phyloP scores from a whole-genome alignment of 2,329 filamentous ascomycete genomes.

The Chaetomium globosum region DNA sequence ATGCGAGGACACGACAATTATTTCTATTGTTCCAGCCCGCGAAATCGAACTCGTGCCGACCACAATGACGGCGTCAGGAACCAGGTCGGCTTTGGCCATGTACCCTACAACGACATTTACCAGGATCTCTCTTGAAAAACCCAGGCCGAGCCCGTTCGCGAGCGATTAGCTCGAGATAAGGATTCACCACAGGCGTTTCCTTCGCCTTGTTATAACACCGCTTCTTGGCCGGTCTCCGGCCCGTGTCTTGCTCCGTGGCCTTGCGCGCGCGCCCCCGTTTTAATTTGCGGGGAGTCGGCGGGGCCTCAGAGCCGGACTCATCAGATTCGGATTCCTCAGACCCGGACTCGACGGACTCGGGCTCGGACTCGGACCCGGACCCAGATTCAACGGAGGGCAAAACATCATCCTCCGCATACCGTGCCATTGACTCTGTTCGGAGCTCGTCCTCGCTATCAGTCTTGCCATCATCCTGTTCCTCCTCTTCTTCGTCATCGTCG shows the following conservation, averaged over 20 bases:
- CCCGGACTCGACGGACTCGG: not conserved
- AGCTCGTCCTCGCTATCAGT: not conserved
- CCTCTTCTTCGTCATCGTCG: not conserved
- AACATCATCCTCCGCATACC: not conserved
- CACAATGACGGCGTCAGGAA: too few species aligned
- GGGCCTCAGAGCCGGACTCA: not conserved
- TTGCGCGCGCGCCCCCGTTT: not conserved
- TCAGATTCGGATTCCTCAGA: not conserved
- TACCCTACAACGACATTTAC: not conserved
- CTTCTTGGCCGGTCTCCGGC: not conserved
- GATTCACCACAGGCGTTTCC: slow-evolving; percentile 17
- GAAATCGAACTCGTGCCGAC: not conserved
- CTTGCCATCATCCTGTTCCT: not conserved
- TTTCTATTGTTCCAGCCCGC: not conserved
- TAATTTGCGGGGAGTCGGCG: not conserved
- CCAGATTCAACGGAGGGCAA: not conserved
- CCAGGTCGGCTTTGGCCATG: too few species aligned
- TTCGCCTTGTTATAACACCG: not conserved
- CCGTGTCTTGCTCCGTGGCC: not conserved
- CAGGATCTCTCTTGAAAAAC: too few species aligned
- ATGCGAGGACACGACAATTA: not conserved
- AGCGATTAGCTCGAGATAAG: not conserved
- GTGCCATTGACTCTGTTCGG: too few species aligned
- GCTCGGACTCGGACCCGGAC: not conserved
- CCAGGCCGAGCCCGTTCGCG: not conserved